Conservation (phyloP, 768 basidiomycete genomes). For the Termitomyces heimii region DNA sequence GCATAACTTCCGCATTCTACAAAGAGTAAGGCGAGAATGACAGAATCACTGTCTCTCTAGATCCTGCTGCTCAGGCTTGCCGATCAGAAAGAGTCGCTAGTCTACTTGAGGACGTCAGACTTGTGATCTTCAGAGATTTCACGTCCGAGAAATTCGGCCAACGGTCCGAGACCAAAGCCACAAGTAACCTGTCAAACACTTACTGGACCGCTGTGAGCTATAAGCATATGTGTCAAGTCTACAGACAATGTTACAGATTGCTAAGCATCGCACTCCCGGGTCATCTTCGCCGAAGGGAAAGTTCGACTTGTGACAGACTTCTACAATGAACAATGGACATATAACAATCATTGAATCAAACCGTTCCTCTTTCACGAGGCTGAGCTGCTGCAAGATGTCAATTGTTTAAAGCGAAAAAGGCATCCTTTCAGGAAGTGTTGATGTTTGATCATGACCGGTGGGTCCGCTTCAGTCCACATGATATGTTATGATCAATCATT, state of each 20-base stretch:
- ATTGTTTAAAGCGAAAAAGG: background rate
- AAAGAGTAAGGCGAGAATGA: background rate
- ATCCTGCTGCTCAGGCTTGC: background rate
- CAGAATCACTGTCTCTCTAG: background rate
- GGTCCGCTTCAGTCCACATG: background rate
- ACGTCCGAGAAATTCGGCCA: background rate
- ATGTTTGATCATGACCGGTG: background rate
- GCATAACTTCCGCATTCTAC: background rate
- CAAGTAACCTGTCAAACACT: background rate
- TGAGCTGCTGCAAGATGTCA: background rate
- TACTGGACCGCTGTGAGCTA: background rate
- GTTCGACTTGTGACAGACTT: background rate
- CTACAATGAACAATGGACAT: background rate
- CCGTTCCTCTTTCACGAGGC: background rate
- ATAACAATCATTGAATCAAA: background rate
- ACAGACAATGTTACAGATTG: background rate
- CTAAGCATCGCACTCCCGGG: background rate
- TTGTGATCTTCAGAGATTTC: background rate
- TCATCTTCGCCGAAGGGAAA: background rate
- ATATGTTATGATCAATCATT: background rate
- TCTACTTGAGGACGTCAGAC: background rate
- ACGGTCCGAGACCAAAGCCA: background rate
- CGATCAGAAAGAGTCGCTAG: background rate
- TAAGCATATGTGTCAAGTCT: background rate
- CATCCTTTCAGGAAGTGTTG: background rate